Conservation (phyloP, 345 rosid species). For the Eutrema japonicum region DNA sequence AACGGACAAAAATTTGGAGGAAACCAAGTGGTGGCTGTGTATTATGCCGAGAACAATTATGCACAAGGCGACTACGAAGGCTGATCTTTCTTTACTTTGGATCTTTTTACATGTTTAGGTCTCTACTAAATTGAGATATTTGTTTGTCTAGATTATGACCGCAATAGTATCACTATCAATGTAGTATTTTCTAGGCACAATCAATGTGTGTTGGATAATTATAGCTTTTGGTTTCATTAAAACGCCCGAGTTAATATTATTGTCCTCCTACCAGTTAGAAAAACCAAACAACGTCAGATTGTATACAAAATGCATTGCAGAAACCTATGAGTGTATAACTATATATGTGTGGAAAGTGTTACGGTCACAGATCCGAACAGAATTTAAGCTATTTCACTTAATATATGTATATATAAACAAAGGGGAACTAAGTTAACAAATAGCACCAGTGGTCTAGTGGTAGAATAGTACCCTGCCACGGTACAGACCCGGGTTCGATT, state of each 20-base stretch:
- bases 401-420: no score
- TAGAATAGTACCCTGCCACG: conserved; percentile 67
- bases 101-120: conserved; percentile 5
- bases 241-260: neutral
- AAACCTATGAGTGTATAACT: neutral
- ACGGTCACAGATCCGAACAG: no score
- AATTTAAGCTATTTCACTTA: no score
- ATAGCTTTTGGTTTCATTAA: neutral
- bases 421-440: neutral
- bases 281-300: neutral
- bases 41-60: conserved; percentile 73
- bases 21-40: conserved; percentile 88
- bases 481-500: conserved; percentile 72
- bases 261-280: neutral
- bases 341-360: no score
- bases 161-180: neutral
- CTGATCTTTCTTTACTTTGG: conserved; percentile 39
- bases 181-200: neutral
- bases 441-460: conserved; percentile 74
- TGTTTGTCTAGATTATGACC: conserved; percentile 19
- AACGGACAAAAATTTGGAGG: conserved; percentile 91
- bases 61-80: conserved; percentile 78
- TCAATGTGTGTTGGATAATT: neutral
- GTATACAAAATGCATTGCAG: neutral
- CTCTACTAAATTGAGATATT: conserved; percentile 11